A percentile compares a stretch with the other conserved stretches of the same genome.
Conservation (phyloP, 1,139 yeast species). For the Yamadazyma atlantica region DNA sequence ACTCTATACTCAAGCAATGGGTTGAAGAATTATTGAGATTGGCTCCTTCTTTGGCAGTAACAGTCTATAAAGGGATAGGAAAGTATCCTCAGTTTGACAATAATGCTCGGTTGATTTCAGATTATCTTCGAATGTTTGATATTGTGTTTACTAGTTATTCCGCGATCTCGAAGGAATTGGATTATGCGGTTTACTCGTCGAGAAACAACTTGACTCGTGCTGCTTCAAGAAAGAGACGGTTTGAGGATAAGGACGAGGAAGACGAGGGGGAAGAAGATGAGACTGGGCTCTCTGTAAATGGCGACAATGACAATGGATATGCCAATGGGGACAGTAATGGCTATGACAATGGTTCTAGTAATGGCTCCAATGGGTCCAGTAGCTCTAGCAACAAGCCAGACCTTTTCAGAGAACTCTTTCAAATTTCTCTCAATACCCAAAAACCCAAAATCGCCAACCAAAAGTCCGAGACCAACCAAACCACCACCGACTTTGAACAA, state of each 20-base stretch:
- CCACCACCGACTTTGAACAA: constrained; percentile 35
- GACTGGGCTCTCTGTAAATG: too few relatives aligned
- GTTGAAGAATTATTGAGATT: constrained; percentile 63
- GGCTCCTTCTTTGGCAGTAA: constrained; percentile 56
- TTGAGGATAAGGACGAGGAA: constrained; percentile 7
- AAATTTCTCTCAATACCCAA: constrained; percentile 23
- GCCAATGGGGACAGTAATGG: too few relatives aligned
- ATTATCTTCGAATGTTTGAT: constrained; percentile 57
- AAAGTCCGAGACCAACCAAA: constrained; percentile 21
- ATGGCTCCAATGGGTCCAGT: too few relatives aligned
- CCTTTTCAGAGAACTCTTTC: constrained; percentile 29
- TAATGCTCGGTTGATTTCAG: constrained; percentile 44
- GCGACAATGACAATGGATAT: too few relatives aligned
- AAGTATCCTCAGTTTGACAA: constrained; percentile 46
- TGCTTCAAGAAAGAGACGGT: constrained; percentile 19
- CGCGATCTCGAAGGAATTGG: constrained; percentile 71
- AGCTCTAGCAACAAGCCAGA: too few relatives aligned
- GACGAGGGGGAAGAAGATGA: constrained; percentile 14
- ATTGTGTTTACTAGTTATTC: constrained; percentile 81
- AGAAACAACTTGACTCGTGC: constrained; percentile 54
- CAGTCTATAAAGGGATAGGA: constrained; percentile 62
- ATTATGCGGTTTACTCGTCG: constrained; percentile 73
- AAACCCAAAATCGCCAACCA: constrained; percentile 33
- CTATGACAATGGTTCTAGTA: too few relatives aligned
- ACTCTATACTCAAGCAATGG: constrained; percentile 84